Conservation (phyloP, 768 basidiomycete genomes). For the Pleurotus salmoneostramineus region DNA sequence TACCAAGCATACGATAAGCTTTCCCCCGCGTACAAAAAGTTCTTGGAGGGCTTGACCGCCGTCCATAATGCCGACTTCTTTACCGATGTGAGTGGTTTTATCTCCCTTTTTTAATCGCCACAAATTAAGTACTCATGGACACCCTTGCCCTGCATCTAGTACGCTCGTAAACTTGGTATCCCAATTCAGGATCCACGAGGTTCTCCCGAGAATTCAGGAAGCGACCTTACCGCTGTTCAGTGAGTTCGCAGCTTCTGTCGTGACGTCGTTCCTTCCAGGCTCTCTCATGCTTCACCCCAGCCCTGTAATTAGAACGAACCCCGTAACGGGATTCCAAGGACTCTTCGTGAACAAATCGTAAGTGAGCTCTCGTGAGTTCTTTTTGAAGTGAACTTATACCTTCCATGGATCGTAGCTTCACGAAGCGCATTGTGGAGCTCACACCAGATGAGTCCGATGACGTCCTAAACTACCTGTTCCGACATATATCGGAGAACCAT, state of each 20-base stretch:
- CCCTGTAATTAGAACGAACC: conserved; percentile 52
- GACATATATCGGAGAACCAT: conserved; percentile 53
- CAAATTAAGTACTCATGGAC: not conserved
- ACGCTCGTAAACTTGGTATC: conserved; percentile 22
- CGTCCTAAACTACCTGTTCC: conserved; percentile 42
- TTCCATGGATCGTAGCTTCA: conserved; percentile 35
- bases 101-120: not conserved
- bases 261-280: not conserved
- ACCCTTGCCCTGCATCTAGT: conserved; percentile 11
- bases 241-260: conserved; percentile 16
- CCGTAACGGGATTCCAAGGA: conserved; percentile 56
- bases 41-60: conserved; percentile 58
- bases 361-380: conserved; percentile 6
- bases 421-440: conserved; percentile 50
- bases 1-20: conserved; percentile 67
- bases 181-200: conserved; percentile 41
- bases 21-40: conserved; percentile 46
- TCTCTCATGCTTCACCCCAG: conserved; percentile 13
- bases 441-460: conserved; percentile 49
- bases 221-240: conserved; percentile 47
- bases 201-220: conserved; percentile 48
- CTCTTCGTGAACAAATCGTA: conserved; percentile 52
- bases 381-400: not conserved
- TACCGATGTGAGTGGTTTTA: conserved; percentile 23
- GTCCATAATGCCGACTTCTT: conserved; percentile 45